These are phyloP conservation scores for Exophiala calicioides DNA, from an alignment of 2,329 filamentous ascomycete genomes.

Conservation along the genomic window DNA sequence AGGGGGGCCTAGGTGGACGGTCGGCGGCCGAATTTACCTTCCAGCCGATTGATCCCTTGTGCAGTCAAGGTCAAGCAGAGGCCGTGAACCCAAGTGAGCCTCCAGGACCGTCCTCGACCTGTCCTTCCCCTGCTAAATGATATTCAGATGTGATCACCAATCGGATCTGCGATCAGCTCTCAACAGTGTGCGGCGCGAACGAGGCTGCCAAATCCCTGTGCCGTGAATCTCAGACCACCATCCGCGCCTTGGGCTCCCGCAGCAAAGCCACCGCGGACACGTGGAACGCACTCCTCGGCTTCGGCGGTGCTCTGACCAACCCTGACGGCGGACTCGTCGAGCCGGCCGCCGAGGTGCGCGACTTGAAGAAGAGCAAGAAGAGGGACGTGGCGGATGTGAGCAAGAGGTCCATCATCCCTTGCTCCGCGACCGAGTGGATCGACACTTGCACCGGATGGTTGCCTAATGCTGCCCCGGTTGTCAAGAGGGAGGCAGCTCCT, in stretches of 20 bases:
- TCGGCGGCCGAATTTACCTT: slow-evolving; percentile 64
- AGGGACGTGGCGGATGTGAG: no score
- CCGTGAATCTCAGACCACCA: slow-evolving; percentile 54
- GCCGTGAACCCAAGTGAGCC: slow-evolving; percentile 60
- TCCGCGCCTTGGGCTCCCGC: slow-evolving; percentile 46
- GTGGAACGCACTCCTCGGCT: slow-evolving; percentile 44
- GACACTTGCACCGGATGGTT: slow-evolving; percentile 25
- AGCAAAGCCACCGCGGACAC: slow-evolving; percentile 44
- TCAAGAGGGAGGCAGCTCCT: slow-evolving; percentile 12
- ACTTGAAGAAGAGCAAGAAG: slow-evolving; percentile 20
- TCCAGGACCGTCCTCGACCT: not conserved
- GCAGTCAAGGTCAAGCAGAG: slow-evolving; percentile 64
- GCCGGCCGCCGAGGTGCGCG: slow-evolving; percentile 8
- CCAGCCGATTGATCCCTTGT: slow-evolving; percentile 63
- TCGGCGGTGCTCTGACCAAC: slow-evolving; percentile 31
- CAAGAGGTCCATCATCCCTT: slow-evolving; percentile 14
- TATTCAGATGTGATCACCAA: slow-evolving; percentile 65
- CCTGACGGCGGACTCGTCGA: slow-evolving; percentile 19
- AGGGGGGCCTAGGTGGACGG: slow-evolving; percentile 55
- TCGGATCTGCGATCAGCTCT: slow-evolving; percentile 69
- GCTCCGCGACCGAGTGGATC: slow-evolving; percentile 20
- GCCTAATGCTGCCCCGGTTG: slow-evolving; percentile 1
- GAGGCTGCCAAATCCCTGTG: slow-evolving; percentile 59
- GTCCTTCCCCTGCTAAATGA: not conserved
- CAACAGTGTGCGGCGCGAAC: slow-evolving; percentile 66